Conservation (phyloP, 306 rosid species). For the Pueraria montana region DNA sequence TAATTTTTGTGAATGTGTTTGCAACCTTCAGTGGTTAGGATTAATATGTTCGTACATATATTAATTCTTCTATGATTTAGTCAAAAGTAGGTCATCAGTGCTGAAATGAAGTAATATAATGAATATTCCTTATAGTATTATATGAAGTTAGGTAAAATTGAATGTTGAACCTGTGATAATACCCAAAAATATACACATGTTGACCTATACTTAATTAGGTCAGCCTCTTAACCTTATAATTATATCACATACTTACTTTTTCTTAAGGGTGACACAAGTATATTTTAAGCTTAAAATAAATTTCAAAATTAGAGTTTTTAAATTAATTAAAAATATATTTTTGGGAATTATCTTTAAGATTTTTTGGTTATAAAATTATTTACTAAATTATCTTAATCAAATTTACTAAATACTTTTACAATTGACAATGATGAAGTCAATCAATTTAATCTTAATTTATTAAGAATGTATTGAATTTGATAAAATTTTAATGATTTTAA, state of each 20-base stretch:
- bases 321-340: not conserved
- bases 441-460: not conserved
- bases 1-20: not conserved
- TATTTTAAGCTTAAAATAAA: not conserved
- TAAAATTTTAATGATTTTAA: not conserved
- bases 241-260: not conserved
- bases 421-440: not conserved
- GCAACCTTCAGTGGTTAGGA: constrained; percentile 5
- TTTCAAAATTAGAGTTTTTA: not conserved
- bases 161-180: not conserved
- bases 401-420: not conserved
- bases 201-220: constrained; percentile 1
- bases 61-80: not conserved
- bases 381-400: not conserved
- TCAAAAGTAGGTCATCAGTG: not conserved
- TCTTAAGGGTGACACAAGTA: not conserved
- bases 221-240: not conserved
- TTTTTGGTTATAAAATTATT: not conserved
- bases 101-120: not conserved
- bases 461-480: not conserved
- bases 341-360: not conserved
- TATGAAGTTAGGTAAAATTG: not conserved
- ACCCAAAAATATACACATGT: not conserved
- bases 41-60: not conserved
- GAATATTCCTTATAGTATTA: not conserved